A percentile compares a stretch with the other conserved stretches of the same genome.
Evolutionary conservation across 1,139 yeast genomes (phyloP).

Genomic region (Meyerozyma guilliermondii): DNA sequence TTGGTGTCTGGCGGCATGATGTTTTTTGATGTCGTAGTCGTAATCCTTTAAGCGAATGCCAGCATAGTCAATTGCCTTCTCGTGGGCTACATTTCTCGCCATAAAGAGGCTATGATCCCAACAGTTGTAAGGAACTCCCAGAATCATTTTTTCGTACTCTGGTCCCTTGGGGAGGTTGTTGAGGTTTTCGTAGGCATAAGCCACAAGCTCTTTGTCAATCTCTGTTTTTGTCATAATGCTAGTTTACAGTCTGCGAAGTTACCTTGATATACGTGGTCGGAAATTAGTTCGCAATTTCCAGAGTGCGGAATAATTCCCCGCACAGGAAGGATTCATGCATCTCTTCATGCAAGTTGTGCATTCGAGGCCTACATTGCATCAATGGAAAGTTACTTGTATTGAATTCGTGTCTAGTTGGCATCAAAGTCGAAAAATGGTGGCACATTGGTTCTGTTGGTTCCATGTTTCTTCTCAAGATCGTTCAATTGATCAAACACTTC

Average conservation of each 20-base stretch:
- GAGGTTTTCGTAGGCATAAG: conserved; percentile 37
- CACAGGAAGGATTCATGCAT: neutral
- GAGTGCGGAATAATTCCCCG: neutral
- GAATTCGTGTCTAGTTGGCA: neutral
- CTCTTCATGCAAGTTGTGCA: too few relatives aligned
- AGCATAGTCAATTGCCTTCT: conserved; percentile 33
- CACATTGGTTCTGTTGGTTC: conserved; percentile 11
- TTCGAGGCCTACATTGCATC: too few relatives aligned
- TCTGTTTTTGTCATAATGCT: conserved; percentile 8
- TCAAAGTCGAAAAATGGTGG: neutral
- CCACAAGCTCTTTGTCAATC: conserved; percentile 32
- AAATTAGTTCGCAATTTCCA: neutral
- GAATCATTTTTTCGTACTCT: conserved; percentile 44
- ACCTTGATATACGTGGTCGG: too few relatives aligned
- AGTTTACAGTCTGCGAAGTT: too few relatives aligned
- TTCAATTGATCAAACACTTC: conserved; percentile 52
- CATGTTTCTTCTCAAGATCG: conserved; percentile 40
- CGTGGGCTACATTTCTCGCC: conserved; percentile 25
- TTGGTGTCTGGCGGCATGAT: conserved; percentile 28
- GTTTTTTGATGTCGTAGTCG: conserved; percentile 21
- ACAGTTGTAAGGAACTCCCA: conserved; percentile 26
- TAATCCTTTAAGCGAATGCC: conserved; percentile 35
- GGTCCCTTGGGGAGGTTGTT: conserved; percentile 37
- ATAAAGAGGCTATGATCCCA: conserved; percentile 21
- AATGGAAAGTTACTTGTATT: neutral